These are phyloP conservation scores for Microcera coccophila DNA, from an alignment of 2,329 filamentous ascomycete species.

Conservation along the genomic window DNA sequence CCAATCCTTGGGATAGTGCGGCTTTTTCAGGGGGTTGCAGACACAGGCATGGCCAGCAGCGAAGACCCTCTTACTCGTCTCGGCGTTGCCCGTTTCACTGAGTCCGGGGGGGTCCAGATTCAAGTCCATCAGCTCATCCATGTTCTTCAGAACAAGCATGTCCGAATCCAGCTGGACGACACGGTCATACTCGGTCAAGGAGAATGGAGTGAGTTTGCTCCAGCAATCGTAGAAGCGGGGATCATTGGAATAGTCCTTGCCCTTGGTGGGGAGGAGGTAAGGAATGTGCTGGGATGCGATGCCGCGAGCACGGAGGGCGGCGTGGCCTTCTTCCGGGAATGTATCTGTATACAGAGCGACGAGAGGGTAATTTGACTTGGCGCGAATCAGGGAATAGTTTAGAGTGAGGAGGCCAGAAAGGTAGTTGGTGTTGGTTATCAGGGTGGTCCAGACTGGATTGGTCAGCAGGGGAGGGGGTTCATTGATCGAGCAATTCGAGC, in stretches of 20 bases:
- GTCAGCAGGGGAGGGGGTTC: slow-evolving; percentile 8
- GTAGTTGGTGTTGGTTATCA: slow-evolving; percentile 82
- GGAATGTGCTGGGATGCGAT: slow-evolving; percentile 68
- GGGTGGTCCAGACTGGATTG: slow-evolving; percentile 73
- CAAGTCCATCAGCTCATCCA: slow-evolving; percentile 91
- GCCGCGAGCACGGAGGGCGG: slow-evolving; percentile 63
- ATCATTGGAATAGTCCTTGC: slow-evolving; percentile 68
- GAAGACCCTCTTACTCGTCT: slow-evolving; percentile 59
- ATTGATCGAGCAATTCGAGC: slow-evolving; percentile 6
- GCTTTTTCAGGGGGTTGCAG: slow-evolving; percentile 75
- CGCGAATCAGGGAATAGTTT: slow-evolving; percentile 67
- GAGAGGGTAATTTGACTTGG: slow-evolving; percentile 68
- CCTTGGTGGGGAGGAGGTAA: slow-evolving; percentile 65
- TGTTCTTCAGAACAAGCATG: slow-evolving; percentile 78
- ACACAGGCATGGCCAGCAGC: slow-evolving; percentile 81
- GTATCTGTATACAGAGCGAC: slow-evolving; percentile 78
- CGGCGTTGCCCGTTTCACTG: slow-evolving; percentile 15
- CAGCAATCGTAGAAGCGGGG: slow-evolving; percentile 87
- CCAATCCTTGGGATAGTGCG: slow-evolving; percentile 76
- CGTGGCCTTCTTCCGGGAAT: slow-evolving; percentile 65
- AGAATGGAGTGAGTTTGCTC: slow-evolving; percentile 80
- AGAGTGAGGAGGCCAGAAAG: slow-evolving; percentile 79
- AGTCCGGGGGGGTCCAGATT: slow-evolving; percentile 54
- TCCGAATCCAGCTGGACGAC: slow-evolving; percentile 84
- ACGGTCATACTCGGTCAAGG: slow-evolving; percentile 69